Conservation (phyloP, 2,329 filamentous ascomycete species). For the Trichoderma lentiforme region DNA sequence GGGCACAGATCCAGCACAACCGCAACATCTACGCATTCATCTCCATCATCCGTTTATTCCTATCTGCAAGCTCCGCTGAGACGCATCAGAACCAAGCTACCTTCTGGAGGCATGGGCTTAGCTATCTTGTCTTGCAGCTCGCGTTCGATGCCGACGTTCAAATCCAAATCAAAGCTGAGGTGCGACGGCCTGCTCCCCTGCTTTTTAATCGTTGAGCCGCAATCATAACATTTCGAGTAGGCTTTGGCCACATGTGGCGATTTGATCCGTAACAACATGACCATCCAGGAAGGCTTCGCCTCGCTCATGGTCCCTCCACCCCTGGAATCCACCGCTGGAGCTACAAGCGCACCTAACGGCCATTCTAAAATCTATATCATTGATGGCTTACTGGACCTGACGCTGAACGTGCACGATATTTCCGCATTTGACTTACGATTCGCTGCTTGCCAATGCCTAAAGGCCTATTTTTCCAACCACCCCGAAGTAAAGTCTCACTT, state of each 20-base stretch:
- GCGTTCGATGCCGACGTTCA: conserved; percentile 73
- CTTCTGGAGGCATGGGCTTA: conserved; percentile 79
- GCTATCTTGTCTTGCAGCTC: conserved; percentile 75
- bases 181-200: conserved; percentile 34
- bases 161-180: conserved; percentile 77
- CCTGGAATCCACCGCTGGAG: conserved; percentile 30
- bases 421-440: conserved; percentile 75
- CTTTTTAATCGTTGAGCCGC: neutral
- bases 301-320: conserved; percentile 73
- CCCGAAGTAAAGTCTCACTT: conserved; percentile 81
- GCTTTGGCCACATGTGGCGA: conserved; percentile 83
- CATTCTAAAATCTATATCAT: conserved; percentile 77
- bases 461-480: conserved; percentile 87
- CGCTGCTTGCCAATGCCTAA: conserved; percentile 84
- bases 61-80: conserved; percentile 74
- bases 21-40: conserved; percentile 90
- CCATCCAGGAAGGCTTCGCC: conserved; percentile 84
- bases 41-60: conserved; percentile 80
- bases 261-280: conserved; percentile 76
- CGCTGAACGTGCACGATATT: conserved; percentile 63
- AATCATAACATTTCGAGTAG: conserved; percentile 37
- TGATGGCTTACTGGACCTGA: conserved; percentile 82
- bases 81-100: conserved; percentile 80
- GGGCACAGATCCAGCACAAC: conserved; percentile 74
- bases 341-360: conserved; percentile 47